Evolutionary conservation across 2,329 filamentous ascomycete species (phyloP).

Genomic region (Fusarium sp.): DNA sequence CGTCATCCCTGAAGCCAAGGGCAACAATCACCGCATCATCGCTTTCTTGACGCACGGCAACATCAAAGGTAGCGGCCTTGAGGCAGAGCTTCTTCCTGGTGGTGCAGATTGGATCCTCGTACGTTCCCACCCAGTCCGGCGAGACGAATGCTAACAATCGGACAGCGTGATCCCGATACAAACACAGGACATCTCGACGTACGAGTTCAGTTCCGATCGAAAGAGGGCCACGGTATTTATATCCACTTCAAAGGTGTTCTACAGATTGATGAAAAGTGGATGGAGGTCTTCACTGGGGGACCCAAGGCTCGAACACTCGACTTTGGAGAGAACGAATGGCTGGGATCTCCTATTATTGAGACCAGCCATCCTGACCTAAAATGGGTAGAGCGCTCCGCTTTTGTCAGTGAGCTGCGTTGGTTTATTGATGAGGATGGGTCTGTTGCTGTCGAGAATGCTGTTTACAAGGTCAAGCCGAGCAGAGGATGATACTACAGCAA

Average conservation of each 20-base stretch:
- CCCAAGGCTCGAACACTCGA: neutral
- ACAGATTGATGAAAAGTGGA: slow-evolving; percentile 11
- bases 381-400: slow-evolving; percentile 3
- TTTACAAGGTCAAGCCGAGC: neutral
- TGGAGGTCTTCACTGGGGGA: neutral
- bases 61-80: neutral
- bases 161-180: neutral
- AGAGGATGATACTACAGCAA: accelerated
- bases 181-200: slow-evolving; percentile 10
- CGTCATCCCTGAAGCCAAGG: neutral
- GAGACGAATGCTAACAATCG: neutral
- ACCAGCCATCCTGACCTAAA: neutral
- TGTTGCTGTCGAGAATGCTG: slow-evolving; percentile 3
- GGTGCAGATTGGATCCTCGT: slow-evolving; percentile 10
- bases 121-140: neutral
- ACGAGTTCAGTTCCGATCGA: neutral
- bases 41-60: neutral
- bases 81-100: neutral
- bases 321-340: slow-evolving; percentile 11
- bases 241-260: neutral
- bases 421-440: neutral
- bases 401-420: slow-evolving; percentile 11
- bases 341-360: neutral
- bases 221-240: neutral
- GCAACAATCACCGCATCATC: neutral